Percentiles rank a stretch among this genome's conserved stretches.
Evolutionary conservation across 371 early-diverging fungal species (phyloP).

Genomic region (Mucor plumbeus): DNA sequence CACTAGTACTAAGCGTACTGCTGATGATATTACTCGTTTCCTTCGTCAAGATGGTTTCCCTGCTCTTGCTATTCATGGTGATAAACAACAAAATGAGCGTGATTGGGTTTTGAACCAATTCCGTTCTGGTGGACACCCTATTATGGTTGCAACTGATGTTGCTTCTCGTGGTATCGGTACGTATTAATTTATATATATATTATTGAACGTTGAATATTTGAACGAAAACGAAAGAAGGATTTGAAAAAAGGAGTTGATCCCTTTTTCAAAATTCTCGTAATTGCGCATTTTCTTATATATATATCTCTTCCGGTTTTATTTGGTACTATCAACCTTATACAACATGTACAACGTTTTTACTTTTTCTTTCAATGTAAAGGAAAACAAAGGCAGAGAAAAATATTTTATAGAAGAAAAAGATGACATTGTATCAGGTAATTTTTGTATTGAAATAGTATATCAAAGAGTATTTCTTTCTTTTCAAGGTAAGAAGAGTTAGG

Average conservation of each 20-base stretch:
- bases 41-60: slow-evolving; percentile 95
- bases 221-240: slow-evolving; percentile 8
- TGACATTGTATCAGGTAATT: slow-evolving; percentile 6
- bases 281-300: slow-evolving; percentile 5
- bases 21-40: slow-evolving; percentile 94
- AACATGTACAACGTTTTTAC: not conserved
- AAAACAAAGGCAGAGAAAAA: slow-evolving; percentile 9
- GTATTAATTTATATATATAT: slow-evolving; percentile 13
- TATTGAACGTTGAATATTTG: not conserved
- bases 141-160: slow-evolving; percentile 99
- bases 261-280: slow-evolving; percentile 16
- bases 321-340: slow-evolving; percentile 8
- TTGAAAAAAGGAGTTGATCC: slow-evolving; percentile 6
- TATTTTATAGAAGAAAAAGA: not conserved
- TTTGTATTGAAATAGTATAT: slow-evolving; percentile 9
- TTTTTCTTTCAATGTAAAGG: not conserved
- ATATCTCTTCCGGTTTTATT: slow-evolving; percentile 8
- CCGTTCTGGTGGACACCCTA: slow-evolving; percentile 85
- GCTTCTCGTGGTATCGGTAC: slow-evolving; percentile 99
- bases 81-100: slow-evolving; percentile 98
- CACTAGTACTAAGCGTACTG: slow-evolving; percentile 97
- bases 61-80: slow-evolving; percentile 98
- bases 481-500: slow-evolving; percentile 10
- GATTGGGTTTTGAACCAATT: slow-evolving; percentile 97
- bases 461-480: slow-evolving; percentile 7